phyloP scores from a whole-genome alignment of 2,329 filamentous ascomycete species.

The Ophiostoma tasmaniense region DNA sequence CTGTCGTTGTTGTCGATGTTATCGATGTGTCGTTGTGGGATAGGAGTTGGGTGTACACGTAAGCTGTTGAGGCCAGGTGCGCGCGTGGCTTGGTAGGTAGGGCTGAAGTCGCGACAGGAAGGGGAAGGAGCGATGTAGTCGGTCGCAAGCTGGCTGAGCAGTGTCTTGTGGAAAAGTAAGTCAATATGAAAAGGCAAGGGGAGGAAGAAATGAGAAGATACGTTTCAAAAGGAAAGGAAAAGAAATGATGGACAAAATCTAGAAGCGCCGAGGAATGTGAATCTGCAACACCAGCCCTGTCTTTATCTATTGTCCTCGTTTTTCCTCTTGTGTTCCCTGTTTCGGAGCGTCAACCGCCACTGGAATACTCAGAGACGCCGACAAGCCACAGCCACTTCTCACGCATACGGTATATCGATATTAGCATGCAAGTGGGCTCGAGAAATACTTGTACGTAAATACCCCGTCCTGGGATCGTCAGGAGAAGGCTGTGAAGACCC shows the following conservation, averaged over 20 bases:
- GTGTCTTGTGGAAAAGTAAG: not conserved
- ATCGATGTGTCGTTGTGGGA: not conserved
- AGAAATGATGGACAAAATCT: not conserved
- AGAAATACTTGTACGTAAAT: not conserved
- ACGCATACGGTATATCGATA: not conserved
- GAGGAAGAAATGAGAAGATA: not conserved
- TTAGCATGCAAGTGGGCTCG: not conserved
- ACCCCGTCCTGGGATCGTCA: not conserved
- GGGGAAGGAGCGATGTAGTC: not conserved
- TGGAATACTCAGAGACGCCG: not conserved
- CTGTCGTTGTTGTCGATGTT: not conserved
- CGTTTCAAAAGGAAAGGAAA: not conserved
- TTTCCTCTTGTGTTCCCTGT: not conserved
- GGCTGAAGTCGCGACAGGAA: not conserved
- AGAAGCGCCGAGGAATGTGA: not conserved
- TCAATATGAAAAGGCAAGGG: not conserved
- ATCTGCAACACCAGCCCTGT: not conserved
- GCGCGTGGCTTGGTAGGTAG: not conserved
- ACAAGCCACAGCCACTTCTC: not conserved
- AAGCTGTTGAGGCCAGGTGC: not conserved
- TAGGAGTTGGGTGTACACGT: not conserved
- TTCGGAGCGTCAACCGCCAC: not conserved
- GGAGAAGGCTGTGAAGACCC: slow-evolving; percentile 2
- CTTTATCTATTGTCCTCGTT: not conserved
- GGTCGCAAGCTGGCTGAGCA: not conserved